phyloP scores from a whole-genome alignment of 441 rosid genomes.

The Adansonia grandidieri region DNA sequence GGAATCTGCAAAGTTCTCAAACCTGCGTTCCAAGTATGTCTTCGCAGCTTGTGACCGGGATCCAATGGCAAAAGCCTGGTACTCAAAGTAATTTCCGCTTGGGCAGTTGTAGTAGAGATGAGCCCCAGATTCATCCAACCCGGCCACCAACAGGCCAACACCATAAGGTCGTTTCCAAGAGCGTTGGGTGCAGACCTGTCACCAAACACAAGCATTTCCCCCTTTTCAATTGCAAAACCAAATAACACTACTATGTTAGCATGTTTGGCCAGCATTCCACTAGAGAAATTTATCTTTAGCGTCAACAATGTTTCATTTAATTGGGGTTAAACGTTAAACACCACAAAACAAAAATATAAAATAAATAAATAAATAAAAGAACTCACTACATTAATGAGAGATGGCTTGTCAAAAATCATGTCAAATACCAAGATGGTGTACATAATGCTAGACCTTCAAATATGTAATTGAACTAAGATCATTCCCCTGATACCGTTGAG shows the following conservation, averaged over 20 bases:
- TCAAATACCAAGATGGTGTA: background rate
- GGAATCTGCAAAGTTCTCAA: conserved; percentile 66
- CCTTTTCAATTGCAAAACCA: background rate
- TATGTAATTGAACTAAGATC: conserved; percentile 12
- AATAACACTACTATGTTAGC: background rate
- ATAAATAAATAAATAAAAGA: background rate
- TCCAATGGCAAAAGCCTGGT: conserved; percentile 92
- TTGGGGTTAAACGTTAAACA: background rate
- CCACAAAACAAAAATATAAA: background rate
- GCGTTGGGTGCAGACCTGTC: conserved; percentile 12
- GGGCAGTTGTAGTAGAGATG: conserved; percentile 97
- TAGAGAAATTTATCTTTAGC: background rate
- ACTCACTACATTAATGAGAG: background rate
- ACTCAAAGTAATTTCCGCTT: conserved; percentile 95
- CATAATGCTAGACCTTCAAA: background rate
- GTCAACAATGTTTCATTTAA: background rate
- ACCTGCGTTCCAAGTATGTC: conserved; percentile 90
- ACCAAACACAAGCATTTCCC: conserved; percentile 10
- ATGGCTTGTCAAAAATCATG: background rate
- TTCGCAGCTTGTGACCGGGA: conserved; percentile 99
- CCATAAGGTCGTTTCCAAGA: conserved; percentile 93
- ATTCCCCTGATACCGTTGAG: background rate
- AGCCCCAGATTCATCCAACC: conserved; percentile 91
- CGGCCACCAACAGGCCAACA: conserved; percentile 88
- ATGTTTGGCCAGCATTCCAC: background rate